phyloP scores from a whole-genome alignment of 768 basidiomycete genomes.

The Boletus edulis region DNA sequence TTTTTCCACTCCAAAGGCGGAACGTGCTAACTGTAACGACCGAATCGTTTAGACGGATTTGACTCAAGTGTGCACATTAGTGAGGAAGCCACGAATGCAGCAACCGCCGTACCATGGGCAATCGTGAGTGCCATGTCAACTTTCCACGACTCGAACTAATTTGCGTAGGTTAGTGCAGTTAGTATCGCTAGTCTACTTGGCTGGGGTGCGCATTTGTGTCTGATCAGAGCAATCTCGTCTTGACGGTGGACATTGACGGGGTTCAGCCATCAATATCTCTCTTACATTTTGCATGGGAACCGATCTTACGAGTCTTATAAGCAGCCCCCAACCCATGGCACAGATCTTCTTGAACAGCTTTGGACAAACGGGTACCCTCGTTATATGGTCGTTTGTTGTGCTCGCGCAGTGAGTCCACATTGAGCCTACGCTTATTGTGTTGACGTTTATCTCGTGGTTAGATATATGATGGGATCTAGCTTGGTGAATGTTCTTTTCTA shows the following conservation, averaged over 20 bases:
- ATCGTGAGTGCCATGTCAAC: conserved; percentile 35
- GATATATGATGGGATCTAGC: conserved; percentile 51
- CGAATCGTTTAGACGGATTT: conserved; percentile 35
- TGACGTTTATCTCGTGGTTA: conserved; percentile 3
- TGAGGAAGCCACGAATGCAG: conserved; percentile 55
- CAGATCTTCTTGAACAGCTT: conserved; percentile 41
- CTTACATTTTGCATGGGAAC: conserved; percentile 59
- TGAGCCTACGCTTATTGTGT: background rate
- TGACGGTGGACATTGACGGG: background rate
- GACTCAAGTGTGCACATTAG: conserved; percentile 55
- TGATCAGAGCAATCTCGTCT: background rate
- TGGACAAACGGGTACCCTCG: conserved; percentile 43
- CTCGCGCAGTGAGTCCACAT: conserved; percentile 40
- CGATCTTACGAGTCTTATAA: conserved; percentile 42
- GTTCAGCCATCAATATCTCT: conserved; percentile 47
- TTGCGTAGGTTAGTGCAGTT: conserved; percentile 33
- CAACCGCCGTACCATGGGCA: conserved; percentile 55
- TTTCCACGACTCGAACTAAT: conserved; percentile 1
- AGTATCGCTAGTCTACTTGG: conserved; percentile 46
- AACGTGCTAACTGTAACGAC: background rate
- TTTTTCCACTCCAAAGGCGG: background rate
- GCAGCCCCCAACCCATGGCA: conserved; percentile 47
- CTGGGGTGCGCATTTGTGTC: conserved; percentile 32
- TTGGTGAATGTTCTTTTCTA: conserved; percentile 30
- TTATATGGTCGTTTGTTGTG: conserved; percentile 53